These are phyloP conservation scores for Avena sativa DNA, from an alignment of 176 grass and related monocot species.

Conservation along the genomic window DNA sequence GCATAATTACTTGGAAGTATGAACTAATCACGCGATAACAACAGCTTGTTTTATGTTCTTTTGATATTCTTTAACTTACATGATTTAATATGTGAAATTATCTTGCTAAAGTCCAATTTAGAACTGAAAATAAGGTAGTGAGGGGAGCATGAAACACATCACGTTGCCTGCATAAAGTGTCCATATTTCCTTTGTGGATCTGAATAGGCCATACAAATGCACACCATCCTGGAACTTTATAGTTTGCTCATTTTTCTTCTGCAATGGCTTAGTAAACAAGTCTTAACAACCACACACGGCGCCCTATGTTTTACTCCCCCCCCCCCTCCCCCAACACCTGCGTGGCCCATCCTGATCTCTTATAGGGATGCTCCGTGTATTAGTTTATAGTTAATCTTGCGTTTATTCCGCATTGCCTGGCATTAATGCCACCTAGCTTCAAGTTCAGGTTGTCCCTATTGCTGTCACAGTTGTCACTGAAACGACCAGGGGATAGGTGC, in stretches of 20 bases:
- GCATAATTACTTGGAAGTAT: conserved; percentile 5
- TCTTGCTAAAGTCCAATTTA: neutral
- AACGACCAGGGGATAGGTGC: neutral
- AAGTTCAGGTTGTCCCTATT: neutral
- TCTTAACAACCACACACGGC: neutral
- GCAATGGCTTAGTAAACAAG: neutral
- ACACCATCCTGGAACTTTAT: neutral
- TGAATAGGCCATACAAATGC: neutral
- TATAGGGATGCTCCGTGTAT: neutral
- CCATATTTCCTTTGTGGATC: neutral
- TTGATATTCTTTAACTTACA: conserved; percentile 21
- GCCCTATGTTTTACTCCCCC: neutral
- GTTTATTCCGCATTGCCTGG: neutral
- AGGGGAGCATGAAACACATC: conserved; percentile 6
- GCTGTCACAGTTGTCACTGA: neutral
- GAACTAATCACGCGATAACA: neutral
- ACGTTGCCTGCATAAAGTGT: conserved; percentile 9
- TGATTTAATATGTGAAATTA: neutral
- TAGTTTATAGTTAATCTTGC: conserved; percentile 16
- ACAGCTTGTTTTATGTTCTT: neutral
- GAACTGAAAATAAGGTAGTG: conserved; percentile 14
- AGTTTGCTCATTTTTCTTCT: neutral
- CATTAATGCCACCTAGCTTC: neutral
- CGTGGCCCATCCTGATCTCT: neutral
- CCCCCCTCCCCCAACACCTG: neutral